phyloP scores from a whole-genome alignment of 306 rosid species.

The Glycine tomentella region DNA sequence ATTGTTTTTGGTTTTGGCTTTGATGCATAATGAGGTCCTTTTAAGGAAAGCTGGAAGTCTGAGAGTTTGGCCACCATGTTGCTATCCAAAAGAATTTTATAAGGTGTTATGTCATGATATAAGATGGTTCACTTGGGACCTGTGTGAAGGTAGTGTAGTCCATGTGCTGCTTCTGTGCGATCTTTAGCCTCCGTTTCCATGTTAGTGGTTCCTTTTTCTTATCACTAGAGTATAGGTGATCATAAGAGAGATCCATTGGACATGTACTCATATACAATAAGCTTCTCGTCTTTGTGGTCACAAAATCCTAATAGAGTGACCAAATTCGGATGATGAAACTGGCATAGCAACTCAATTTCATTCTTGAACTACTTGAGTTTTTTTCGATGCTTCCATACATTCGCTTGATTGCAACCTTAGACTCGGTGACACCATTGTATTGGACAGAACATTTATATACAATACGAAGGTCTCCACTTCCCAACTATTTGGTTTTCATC shows the following conservation, averaged over 20 bases:
- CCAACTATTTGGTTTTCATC: not conserved
- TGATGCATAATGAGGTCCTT: not conserved
- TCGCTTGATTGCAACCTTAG: not conserved
- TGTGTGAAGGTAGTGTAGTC: slow-evolving; percentile 46
- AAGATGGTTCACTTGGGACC: slow-evolving; percentile 43
- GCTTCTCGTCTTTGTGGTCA: slow-evolving; percentile 24
- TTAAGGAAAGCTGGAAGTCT: not conserved
- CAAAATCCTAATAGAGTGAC: slow-evolving; percentile 37
- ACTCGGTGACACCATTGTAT: not conserved
- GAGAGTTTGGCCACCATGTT: slow-evolving; percentile 34
- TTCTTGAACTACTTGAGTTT: not conserved
- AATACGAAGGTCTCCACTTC: accelerated
- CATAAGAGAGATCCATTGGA: slow-evolving; percentile 9
- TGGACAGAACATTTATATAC: slow-evolving; percentile 37
- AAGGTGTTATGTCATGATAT: not conserved
- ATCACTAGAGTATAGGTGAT: not conserved
- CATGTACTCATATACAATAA: slow-evolving; percentile 14
- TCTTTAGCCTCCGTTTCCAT: slow-evolving; percentile 46
- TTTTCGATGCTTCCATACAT: not conserved
- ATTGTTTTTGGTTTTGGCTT: slow-evolving; percentile 15
- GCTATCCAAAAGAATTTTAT: slow-evolving; percentile 23
- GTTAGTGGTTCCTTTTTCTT: not conserved
- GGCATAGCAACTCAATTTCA: slow-evolving; percentile 31
- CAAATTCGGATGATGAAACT: slow-evolving; percentile 27
- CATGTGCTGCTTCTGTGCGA: slow-evolving; percentile 47